Percentiles rank a stretch among this genome's conserved stretches.
phyloP scores from a whole-genome alignment of 2,329 filamentous ascomycete genomes.

The Trichothecium sympodiale region DNA sequence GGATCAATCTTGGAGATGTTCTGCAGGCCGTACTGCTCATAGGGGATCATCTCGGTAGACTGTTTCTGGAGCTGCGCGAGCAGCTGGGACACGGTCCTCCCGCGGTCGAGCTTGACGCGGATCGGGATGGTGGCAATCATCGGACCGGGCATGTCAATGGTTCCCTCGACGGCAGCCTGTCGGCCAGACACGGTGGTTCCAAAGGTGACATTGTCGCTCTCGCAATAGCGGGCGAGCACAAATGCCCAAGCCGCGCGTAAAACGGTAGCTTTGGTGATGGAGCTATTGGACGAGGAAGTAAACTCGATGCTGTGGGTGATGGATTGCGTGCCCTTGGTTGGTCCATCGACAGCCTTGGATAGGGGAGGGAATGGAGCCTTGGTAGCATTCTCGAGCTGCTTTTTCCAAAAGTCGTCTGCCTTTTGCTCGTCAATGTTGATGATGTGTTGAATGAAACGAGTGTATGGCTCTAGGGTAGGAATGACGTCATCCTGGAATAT shows the following conservation, averaged over 20 bases:
- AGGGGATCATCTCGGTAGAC: conserved; percentile 6
- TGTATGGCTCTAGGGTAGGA: conserved; percentile 5
- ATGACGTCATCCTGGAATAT: background rate
- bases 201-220: conserved; percentile 12
- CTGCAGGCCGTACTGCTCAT: conserved; percentile 11
- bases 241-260: conserved; percentile 19
- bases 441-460: conserved; percentile 5
- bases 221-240: conserved; percentile 9
- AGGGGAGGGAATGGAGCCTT: conserved; percentile 4
- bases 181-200: conserved; percentile 14
- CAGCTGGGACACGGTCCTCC: conserved; percentile 5
- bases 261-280: conserved; percentile 9
- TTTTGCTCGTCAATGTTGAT: conserved; percentile 2
- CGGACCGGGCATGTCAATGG: conserved; percentile 7
- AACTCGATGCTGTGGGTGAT: background rate
- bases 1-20: conserved; percentile 8
- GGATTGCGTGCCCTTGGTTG: conserved; percentile 2
- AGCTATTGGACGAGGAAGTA: background rate
- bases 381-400: conserved; percentile 6
- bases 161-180: conserved; percentile 3
- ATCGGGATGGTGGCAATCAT: conserved; percentile 8
- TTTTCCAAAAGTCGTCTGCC: conserved; percentile 6
- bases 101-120: conserved; percentile 3
- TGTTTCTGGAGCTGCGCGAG: conserved; percentile 5
- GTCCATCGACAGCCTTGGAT: background rate